A percentile compares a stretch with the other conserved stretches of the same genome.
Conservation (phyloP, 23 red algal genomes). For the Agarophyton chilense region DNA sequence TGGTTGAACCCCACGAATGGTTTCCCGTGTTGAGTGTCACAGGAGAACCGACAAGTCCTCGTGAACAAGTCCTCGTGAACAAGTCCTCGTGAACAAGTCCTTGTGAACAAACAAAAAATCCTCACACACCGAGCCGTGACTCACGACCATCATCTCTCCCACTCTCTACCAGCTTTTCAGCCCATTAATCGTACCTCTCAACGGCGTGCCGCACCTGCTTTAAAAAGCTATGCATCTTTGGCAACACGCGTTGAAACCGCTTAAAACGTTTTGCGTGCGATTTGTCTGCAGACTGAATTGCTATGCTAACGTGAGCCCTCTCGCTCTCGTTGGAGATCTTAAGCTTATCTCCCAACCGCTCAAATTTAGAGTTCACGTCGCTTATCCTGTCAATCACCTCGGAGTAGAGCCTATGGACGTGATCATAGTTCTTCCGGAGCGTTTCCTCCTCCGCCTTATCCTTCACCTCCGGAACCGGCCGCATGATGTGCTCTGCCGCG, state of each 20-base stretch:
- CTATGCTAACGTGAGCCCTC: background rate
- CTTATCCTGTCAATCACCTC: background rate
- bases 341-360: background rate
- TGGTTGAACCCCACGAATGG: too few species aligned
- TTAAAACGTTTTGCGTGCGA: background rate
- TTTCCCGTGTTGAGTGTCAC: too few species aligned
- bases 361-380: background rate
- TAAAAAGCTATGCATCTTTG: background rate
- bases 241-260: background rate
- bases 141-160: background rate
- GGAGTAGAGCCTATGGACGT: background rate
- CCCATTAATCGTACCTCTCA: background rate
- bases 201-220: background rate
- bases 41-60: too few species aligned
- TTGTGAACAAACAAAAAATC: background rate
- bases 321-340: background rate
- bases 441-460: background rate
- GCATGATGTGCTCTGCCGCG: background rate
- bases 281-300: background rate
- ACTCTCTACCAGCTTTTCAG: background rate
- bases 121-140: background rate
- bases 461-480: background rate
- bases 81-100: too few species aligned
- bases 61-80: too few species aligned
- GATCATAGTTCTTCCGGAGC: background rate